A percentile compares a stretch with the other conserved stretches of the same genome.
Conservation (phyloP, 352 stramenopile species). For the Pythium grandisporangium region DNA sequence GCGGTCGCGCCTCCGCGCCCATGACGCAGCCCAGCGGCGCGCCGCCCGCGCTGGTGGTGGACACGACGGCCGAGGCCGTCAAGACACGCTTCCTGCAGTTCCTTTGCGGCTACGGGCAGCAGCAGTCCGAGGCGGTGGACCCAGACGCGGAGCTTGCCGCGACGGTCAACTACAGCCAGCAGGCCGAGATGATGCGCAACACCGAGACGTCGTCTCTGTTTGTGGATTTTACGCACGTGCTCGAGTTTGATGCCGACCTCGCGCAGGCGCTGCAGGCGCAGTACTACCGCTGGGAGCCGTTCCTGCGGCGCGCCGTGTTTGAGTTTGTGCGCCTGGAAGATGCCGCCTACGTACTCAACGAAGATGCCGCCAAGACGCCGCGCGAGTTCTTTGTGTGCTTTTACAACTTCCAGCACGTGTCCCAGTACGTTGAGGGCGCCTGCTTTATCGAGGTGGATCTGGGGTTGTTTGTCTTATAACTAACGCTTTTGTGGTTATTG, state of each 20-base stretch:
- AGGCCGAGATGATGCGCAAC: constrained; percentile 81
- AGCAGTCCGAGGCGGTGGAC: constrained; percentile 10
- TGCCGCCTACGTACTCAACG: constrained; percentile 64
- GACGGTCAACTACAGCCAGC: constrained; percentile 75
- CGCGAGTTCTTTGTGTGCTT: constrained; percentile 86
- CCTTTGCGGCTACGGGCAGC: constrained; percentile 63
- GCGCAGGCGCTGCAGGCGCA: constrained; percentile 76
- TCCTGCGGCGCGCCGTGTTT: constrained; percentile 60
- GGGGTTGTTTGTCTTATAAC: too few relatives aligned
- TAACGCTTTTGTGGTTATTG: constrained; percentile 7
- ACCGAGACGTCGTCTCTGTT: constrained; percentile 84
- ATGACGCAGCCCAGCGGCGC: constrained; percentile 26
- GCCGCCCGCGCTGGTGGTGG: constrained; percentile 50
- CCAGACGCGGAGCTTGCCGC: constrained; percentile 1
- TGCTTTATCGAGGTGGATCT: too few relatives aligned
- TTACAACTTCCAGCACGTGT: constrained; percentile 86
- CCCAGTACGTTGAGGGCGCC: constrained; percentile 58
- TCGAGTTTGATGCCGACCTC: constrained; percentile 76
- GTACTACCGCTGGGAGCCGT: constrained; percentile 82
- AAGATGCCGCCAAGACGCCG: constrained; percentile 72
- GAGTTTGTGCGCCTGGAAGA: constrained; percentile 76
- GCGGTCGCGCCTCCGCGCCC: constrained; percentile 6
- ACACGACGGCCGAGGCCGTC: constrained; percentile 70
- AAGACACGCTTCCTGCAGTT: constrained; percentile 82
- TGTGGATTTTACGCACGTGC: constrained; percentile 78